A percentile compares a stretch with the other conserved stretches of the same genome.
phyloP scores from a whole-genome alignment of 257 asterid genomes.

The Gentiana macrophylla region DNA sequence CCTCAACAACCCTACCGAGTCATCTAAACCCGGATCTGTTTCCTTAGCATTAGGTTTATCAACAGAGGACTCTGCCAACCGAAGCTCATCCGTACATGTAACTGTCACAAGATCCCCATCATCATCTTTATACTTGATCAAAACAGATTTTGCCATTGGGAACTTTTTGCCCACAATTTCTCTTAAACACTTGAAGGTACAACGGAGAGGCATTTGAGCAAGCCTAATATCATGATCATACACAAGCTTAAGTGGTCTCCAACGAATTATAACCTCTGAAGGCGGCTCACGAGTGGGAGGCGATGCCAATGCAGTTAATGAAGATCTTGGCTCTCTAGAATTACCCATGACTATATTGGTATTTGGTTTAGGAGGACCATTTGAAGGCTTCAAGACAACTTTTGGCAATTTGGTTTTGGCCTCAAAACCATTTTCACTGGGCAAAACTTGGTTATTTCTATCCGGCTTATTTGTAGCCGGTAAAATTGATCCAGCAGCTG shows the following conservation, averaged over 20 bases:
- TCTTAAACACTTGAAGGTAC: constrained; percentile 60
- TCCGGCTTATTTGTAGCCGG: constrained; percentile 41
- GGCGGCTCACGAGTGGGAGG: constrained; percentile 15
- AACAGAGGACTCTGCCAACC: constrained; percentile 58
- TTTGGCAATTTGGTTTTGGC: constrained; percentile 43
- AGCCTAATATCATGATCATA: constrained; percentile 95
- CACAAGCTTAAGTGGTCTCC: constrained; percentile 78
- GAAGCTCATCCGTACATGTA: constrained; percentile 65
- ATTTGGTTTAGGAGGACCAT: constrained; percentile 39
- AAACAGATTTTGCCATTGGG: constrained; percentile 78
- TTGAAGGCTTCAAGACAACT: constrained; percentile 66
- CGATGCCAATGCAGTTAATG: constrained; percentile 3
- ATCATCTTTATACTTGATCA: constrained; percentile 67
- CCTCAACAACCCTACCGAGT: constrained; percentile 50
- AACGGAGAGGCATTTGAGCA: constrained; percentile 70
- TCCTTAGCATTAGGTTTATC: constrained; percentile 38
- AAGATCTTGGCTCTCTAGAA: constrained; percentile 22
- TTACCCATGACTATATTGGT: constrained; percentile 25
- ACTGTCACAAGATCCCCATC: constrained; percentile 88
- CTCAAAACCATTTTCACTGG: constrained; percentile 50
- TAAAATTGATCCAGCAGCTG: constrained; percentile 19
- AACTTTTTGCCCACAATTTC: constrained; percentile 61
- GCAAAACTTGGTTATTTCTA: constrained; percentile 25
- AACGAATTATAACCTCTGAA: constrained; percentile 22
- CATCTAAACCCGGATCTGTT: constrained; percentile 37